These are phyloP conservation scores for Xylaria acuta DNA, from an alignment of 495 filamentous ascomycete species.

Conservation along the genomic window DNA sequence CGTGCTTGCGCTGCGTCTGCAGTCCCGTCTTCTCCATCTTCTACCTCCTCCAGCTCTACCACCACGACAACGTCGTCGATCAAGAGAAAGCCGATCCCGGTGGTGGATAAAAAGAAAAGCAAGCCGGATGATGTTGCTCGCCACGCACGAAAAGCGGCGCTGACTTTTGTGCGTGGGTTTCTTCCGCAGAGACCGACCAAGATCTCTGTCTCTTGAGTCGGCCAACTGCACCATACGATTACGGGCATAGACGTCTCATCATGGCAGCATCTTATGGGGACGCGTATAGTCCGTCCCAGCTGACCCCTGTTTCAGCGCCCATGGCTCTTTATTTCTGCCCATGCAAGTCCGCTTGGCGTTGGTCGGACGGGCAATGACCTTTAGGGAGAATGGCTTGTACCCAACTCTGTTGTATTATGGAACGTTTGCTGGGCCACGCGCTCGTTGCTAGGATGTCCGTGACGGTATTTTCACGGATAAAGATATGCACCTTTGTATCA, in stretches of 20 bases:
- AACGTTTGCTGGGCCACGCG: constrained; percentile 10
- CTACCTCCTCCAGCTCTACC: constrained; percentile 45
- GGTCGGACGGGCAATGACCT: not conserved
- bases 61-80: constrained; percentile 36
- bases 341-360: constrained; percentile 1
- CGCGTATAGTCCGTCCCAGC: constrained; percentile 7
- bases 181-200: constrained; percentile 42
- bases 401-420: constrained; percentile 27
- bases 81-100: constrained; percentile 40
- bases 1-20: constrained; percentile 50
- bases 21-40: constrained; percentile 58
- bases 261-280: constrained; percentile 22
- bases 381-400: constrained; percentile 22
- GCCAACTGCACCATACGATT: constrained; percentile 26
- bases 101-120: constrained; percentile 37
- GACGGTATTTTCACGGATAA: constrained; percentile 9
- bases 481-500: constrained; percentile 13
- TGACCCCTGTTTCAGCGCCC: constrained; percentile 28
- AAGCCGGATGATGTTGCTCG: constrained; percentile 42
- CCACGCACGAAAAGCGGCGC: constrained; percentile 47
- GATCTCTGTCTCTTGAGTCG: constrained; percentile 39
- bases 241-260: constrained; percentile 29
- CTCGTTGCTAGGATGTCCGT: constrained; percentile 11
- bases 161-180: constrained; percentile 52
- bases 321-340: constrained; percentile 36